Conservation (phyloP, 495 filamentous ascomycete species). For the Penicillium ochrochloron region DNA sequence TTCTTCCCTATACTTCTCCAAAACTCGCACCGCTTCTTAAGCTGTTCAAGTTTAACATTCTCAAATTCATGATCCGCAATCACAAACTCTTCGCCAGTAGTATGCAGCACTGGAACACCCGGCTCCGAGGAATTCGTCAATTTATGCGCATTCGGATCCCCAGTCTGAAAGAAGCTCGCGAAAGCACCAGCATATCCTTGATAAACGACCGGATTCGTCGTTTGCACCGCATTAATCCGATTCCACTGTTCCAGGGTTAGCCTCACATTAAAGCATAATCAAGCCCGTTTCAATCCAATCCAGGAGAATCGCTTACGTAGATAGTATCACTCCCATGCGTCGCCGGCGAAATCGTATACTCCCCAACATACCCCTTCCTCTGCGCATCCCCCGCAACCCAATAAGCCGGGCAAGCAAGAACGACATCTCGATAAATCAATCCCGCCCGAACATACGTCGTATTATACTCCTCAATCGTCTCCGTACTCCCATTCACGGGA, state of each 20-base stretch:
- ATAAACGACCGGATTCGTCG: slow-evolving; percentile 57
- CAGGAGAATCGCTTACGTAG: slow-evolving; percentile 45
- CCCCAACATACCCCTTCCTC: slow-evolving; percentile 54
- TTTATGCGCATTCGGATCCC: slow-evolving; percentile 62
- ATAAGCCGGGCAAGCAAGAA: slow-evolving; percentile 63
- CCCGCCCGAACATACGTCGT: slow-evolving; percentile 53
- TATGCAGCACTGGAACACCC: slow-evolving; percentile 49
- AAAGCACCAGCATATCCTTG: slow-evolving; percentile 62
- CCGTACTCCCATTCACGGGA: slow-evolving; percentile 46
- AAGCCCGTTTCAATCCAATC: not conserved
- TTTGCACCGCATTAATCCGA: slow-evolving; percentile 56
- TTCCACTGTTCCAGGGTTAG: slow-evolving; percentile 54
- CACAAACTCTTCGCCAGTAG: slow-evolving; percentile 54
- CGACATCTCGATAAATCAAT: slow-evolving; percentile 59
- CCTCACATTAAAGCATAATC: not conserved
- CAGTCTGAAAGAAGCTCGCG: slow-evolving; percentile 62
- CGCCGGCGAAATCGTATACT: slow-evolving; percentile 63
- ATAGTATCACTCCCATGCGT: slow-evolving; percentile 63
- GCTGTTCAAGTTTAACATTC: slow-evolving; percentile 36
- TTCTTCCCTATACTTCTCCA: slow-evolving; percentile 52
- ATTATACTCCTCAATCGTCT: slow-evolving; percentile 51
- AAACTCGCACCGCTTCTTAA: slow-evolving; percentile 57
- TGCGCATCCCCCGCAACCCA: slow-evolving; percentile 56
- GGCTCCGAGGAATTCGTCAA: slow-evolving; percentile 50
- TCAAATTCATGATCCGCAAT: slow-evolving; percentile 50